phyloP scores from a whole-genome alignment of 495 filamentous ascomycete species.

The Thozetella sp. region DNA sequence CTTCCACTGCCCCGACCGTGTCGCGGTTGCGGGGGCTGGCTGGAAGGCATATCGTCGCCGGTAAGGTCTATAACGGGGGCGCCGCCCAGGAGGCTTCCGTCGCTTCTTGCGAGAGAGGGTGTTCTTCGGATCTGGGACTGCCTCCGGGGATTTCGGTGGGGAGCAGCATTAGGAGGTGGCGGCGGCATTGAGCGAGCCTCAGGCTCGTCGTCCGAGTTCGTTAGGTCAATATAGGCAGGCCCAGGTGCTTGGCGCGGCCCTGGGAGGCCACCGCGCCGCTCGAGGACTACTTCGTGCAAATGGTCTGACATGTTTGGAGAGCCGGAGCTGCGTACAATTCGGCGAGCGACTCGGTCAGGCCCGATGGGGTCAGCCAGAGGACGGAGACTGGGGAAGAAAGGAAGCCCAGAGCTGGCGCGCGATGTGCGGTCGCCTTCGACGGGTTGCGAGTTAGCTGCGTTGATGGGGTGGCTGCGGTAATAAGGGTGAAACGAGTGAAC shows the following conservation, averaged over 20 bases:
- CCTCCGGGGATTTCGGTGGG: slow-evolving; percentile 24
- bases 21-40: slow-evolving; percentile 8
- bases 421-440: too few species aligned
- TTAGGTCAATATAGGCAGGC: slow-evolving; percentile 37
- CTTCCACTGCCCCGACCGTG: not conserved
- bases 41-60: slow-evolving; percentile 7
- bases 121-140: slow-evolving; percentile 31
- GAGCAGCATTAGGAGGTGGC: slow-evolving; percentile 2
- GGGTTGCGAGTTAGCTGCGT: too few species aligned
- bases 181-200: slow-evolving; percentile 9
- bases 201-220: slow-evolving; percentile 32
- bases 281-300: slow-evolving; percentile 7
- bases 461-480: too few species aligned
- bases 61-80: slow-evolving; percentile 27
- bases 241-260: not conserved
- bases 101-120: slow-evolving; percentile 38
- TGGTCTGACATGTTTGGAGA: slow-evolving; percentile 5
- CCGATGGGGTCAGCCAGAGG: not conserved
- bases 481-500: too few species aligned
- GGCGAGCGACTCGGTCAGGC: not conserved
- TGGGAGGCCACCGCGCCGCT: not conserved
- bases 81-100: slow-evolving; percentile 34
- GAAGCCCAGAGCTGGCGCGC: too few species aligned
- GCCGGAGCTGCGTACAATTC: not conserved
- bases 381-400: too few species aligned